phyloP scores from a whole-genome alignment of 768 basidiomycete genomes.

The Termitomyces sp. region DNA sequence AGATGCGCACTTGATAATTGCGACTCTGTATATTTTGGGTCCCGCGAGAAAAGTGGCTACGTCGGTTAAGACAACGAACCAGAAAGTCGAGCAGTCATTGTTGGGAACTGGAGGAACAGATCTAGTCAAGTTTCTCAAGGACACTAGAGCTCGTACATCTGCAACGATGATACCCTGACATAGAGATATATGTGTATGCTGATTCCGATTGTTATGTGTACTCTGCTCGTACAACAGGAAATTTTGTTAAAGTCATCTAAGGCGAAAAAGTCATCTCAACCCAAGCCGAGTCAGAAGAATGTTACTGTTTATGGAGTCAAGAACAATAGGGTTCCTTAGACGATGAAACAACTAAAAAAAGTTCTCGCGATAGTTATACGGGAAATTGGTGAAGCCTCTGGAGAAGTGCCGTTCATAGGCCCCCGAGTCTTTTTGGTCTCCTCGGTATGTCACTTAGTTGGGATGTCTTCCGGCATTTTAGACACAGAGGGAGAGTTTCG shows the following conservation, averaged over 20 bases:
- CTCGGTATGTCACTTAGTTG: background rate
- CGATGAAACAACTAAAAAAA: background rate
- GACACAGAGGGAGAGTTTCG: background rate
- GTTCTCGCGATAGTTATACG: background rate
- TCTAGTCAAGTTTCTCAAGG: constrained; percentile 70
- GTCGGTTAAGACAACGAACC: constrained; percentile 13
- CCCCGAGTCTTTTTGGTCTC: background rate
- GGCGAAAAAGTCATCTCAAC: too few relatives aligned
- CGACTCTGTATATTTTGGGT: constrained; percentile 67
- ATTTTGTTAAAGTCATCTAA: background rate
- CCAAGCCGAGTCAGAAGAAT: background rate
- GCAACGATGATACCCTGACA: constrained; percentile 23
- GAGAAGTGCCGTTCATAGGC: background rate
- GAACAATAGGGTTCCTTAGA: background rate
- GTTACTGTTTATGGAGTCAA: too few relatives aligned
- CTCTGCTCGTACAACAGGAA: background rate
- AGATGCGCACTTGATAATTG: constrained; percentile 74
- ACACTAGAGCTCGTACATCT: constrained; percentile 61
- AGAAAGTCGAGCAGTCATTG: constrained; percentile 23
- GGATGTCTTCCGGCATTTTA: too few relatives aligned
- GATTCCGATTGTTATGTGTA: background rate
- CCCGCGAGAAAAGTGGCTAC: constrained; percentile 43
- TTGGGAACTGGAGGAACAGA: constrained; percentile 79
- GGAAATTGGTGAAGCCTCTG: background rate
- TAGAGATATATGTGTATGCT: background rate